These are phyloP conservation scores for Sphaerobolus stellatus DNA, from an alignment of 1,284 basidiomycete genomes.

Conservation along the genomic window DNA sequence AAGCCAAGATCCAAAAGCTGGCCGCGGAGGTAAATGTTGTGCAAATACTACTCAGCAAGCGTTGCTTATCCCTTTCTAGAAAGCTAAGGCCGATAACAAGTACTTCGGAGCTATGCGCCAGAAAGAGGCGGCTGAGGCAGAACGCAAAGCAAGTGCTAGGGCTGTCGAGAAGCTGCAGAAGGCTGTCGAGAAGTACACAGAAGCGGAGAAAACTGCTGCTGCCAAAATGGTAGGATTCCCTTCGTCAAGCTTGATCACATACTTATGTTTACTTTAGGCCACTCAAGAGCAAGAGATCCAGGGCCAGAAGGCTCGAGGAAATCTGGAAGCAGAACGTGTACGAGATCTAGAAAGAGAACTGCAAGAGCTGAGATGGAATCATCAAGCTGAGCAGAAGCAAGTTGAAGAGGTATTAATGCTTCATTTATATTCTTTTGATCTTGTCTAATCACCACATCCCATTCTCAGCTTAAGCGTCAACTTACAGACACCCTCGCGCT, in stretches of 20 bases:
- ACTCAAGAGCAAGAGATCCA: conserved; percentile 49
- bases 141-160: conserved; percentile 67
- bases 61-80: conserved; percentile 39
- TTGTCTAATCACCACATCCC: too few species aligned
- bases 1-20: conserved; percentile 70
- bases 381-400: neutral
- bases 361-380: conserved; percentile 21
- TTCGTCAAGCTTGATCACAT: conserved; percentile 29
- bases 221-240: conserved; percentile 54
- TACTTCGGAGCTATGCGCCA: conserved; percentile 89
- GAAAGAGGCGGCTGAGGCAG: conserved; percentile 80
- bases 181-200: conserved; percentile 68
- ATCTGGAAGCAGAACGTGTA: too few species aligned
- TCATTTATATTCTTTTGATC: conserved; percentile 13
- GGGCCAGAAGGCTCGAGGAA: too few species aligned
- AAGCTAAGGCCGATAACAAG: conserved; percentile 94
- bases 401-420: neutral
- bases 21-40: conserved; percentile 57
- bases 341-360: conserved; percentile 42
- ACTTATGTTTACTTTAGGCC: conserved; percentile 40
- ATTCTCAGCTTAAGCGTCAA: conserved; percentile 23
- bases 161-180: conserved; percentile 79
- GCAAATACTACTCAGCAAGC: conserved; percentile 1
- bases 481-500: conserved; percentile 15
- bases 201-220: conserved; percentile 60